A percentile compares a stretch with the other conserved stretches of the same genome.
Evolutionary conservation across 2,329 filamentous ascomycete genomes (phyloP).

Genomic region (Capronia coronata): DNA sequence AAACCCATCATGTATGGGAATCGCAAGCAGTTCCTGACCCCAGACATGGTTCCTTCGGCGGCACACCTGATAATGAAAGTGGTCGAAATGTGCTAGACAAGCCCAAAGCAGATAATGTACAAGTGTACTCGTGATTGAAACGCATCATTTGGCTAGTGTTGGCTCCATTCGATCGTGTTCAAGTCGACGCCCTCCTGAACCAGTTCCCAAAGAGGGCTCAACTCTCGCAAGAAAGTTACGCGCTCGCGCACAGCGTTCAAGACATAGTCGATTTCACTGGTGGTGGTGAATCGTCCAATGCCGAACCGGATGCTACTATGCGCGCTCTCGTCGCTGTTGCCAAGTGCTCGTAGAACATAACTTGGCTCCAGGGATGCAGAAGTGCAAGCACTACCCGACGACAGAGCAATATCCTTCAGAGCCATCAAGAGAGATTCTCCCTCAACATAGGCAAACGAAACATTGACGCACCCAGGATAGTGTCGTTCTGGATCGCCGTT

Average conservation of each 20-base stretch:
- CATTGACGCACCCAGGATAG: constrained; percentile 95
- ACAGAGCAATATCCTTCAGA: constrained; percentile 93
- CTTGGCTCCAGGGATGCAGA: constrained; percentile 94
- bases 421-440: constrained; percentile 98
- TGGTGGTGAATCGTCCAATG: constrained; percentile 93
- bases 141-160: constrained; percentile 59
- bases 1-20: background rate
- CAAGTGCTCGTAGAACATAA: constrained; percentile 88
- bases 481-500: constrained; percentile 79
- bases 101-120: constrained; percentile 7
- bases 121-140: background rate
- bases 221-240: constrained; percentile 84
- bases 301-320: constrained; percentile 98
- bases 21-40: background rate
- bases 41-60: background rate
- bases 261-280: constrained; percentile 93
- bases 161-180: constrained; percentile 96
- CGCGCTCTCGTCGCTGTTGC: constrained; percentile 93
- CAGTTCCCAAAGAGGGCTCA: constrained; percentile 94
- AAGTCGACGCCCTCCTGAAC: constrained; percentile 95
- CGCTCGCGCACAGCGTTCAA: constrained; percentile 86
- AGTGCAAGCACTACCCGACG: constrained; percentile 93
- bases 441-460: constrained; percentile 97
- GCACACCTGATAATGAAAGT: constrained; percentile 2
- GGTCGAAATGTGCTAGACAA: background rate